These are phyloP conservation scores for cucumber (Cucumis sativus) DNA, from an alignment of 306 rosid species.

Conservation along the genomic window DNA sequence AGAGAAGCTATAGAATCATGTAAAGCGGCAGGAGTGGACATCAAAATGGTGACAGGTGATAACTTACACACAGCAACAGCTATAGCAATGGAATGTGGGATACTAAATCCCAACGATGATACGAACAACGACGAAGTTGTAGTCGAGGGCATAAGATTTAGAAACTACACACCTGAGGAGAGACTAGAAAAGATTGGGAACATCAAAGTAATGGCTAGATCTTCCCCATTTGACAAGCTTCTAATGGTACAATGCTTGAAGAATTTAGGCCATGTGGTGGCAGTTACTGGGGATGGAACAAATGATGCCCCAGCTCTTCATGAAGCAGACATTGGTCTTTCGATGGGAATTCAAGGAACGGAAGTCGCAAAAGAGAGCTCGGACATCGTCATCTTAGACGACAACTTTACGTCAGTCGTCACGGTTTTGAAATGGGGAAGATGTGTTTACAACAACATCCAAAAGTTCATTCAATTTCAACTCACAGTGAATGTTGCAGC, in stretches of 20 bases:
- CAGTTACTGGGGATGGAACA: slow-evolving; percentile 22
- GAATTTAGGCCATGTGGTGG: slow-evolving; percentile 16
- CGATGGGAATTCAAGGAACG: slow-evolving; percentile 21
- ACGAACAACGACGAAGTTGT: background rate
- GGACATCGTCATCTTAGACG: slow-evolving; percentile 15
- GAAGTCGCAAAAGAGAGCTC: slow-evolving; percentile 23
- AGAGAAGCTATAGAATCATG: slow-evolving; percentile 15
- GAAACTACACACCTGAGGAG: slow-evolving; percentile 15
- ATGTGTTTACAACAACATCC: slow-evolving; percentile 16
- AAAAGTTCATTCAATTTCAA: slow-evolving; percentile 19
- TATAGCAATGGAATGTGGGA: slow-evolving; percentile 14
- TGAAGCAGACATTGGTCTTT: slow-evolving; percentile 21
- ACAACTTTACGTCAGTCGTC: slow-evolving; percentile 9
- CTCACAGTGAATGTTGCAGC: slow-evolving; percentile 17
- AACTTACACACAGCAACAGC: slow-evolving; percentile 18
- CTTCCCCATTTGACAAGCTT: slow-evolving; percentile 18
- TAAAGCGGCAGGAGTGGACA: slow-evolving; percentile 13
- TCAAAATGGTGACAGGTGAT: slow-evolving; percentile 18
- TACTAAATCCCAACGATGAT: background rate
- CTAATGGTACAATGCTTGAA: slow-evolving; percentile 18
- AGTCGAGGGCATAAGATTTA: slow-evolving; percentile 6
- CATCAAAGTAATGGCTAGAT: slow-evolving; percentile 18
- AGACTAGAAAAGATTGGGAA: slow-evolving; percentile 8
- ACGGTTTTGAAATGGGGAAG: slow-evolving; percentile 18
- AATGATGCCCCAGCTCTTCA: slow-evolving; percentile 20